Conservation (phyloP, 805 yeast species). For the Pichia membranifaciens region DNA sequence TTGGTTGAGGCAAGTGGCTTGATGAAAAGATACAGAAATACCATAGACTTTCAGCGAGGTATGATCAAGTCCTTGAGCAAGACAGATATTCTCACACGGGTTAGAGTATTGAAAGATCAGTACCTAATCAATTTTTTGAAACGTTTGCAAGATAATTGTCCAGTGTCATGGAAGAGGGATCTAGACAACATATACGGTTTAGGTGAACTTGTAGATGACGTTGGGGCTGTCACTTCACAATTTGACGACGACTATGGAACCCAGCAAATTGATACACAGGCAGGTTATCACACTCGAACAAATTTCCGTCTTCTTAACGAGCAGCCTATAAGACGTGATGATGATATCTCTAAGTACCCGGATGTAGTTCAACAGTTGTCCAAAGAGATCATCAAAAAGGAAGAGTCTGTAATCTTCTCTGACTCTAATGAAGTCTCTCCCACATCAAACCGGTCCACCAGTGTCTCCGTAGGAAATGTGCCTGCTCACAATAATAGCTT, state of each 20-base stretch:
- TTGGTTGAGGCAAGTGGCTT: conserved; percentile 19
- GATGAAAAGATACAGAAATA: conserved; percentile 15
- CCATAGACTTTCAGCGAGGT: conserved; percentile 20
- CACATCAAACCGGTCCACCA: too few relatives aligned
- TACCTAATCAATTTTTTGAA: conserved; percentile 17
- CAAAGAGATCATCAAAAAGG: conserved; percentile 1
- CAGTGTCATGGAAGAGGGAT: conserved; percentile 13
- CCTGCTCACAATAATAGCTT: neutral
- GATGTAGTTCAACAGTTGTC: neutral
- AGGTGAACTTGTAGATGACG: conserved; percentile 6
- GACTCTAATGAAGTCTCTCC: neutral
- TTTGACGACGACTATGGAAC: neutral
- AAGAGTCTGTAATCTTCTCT: neutral
- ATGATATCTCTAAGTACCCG: neutral
- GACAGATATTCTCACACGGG: conserved; percentile 8
- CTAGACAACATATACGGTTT: conserved; percentile 15
- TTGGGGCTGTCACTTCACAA: conserved; percentile 2
- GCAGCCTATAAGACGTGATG: neutral
- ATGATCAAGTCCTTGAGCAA: conserved; percentile 11
- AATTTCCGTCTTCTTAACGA: conserved; percentile 5
- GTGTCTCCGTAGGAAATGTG: neutral
- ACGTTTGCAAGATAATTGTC: conserved; percentile 14
- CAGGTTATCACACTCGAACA: neutral
- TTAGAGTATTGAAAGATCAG: conserved; percentile 11
- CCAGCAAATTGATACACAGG: conserved; percentile 1